These are phyloP conservation scores for Glomus cerebriforme DNA, from an alignment of 192 early-diverging fungal genomes.

Conservation along the genomic window DNA sequence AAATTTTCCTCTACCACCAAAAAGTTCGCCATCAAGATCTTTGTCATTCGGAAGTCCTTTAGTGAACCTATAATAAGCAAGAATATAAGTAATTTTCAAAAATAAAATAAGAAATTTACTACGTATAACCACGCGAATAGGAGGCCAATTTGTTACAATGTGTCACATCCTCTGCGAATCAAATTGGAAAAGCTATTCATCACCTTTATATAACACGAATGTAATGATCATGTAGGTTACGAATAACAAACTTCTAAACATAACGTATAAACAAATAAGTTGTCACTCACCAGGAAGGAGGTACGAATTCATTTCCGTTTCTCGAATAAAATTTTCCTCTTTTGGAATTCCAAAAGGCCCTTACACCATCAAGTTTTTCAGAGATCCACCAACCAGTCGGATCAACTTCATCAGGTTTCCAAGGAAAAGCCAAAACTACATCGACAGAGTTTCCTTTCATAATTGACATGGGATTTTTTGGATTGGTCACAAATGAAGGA, in stretches of 20 bases:
- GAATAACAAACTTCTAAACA: too few relatives aligned
- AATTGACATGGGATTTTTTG: not conserved
- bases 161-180: too few relatives aligned
- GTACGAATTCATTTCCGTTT: not conserved
- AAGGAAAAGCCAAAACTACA: conserved; percentile 45
- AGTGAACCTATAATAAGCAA: conserved; percentile 61
- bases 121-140: too few relatives aligned
- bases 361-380: conserved; percentile 60
- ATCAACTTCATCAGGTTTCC: conserved; percentile 49
- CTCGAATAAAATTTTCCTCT: not conserved
- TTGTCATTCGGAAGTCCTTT: conserved; percentile 61
- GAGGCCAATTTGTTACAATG: too few relatives aligned
- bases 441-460: conserved; percentile 38
- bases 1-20: conserved; percentile 65
- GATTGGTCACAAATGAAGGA: not conserved
- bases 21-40: conserved; percentile 74
- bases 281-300: not conserved
- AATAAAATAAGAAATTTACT: too few relatives aligned
- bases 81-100: not conserved
- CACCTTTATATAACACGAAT: not conserved
- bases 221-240: too few relatives aligned
- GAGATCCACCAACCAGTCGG: conserved; percentile 73
- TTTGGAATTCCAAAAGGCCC: conserved; percentile 3
- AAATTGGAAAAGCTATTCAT: too few relatives aligned
- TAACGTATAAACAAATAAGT: not conserved